Conservation (phyloP, 495 filamentous ascomycete species). For the Talaromyces wortmannii region DNA sequence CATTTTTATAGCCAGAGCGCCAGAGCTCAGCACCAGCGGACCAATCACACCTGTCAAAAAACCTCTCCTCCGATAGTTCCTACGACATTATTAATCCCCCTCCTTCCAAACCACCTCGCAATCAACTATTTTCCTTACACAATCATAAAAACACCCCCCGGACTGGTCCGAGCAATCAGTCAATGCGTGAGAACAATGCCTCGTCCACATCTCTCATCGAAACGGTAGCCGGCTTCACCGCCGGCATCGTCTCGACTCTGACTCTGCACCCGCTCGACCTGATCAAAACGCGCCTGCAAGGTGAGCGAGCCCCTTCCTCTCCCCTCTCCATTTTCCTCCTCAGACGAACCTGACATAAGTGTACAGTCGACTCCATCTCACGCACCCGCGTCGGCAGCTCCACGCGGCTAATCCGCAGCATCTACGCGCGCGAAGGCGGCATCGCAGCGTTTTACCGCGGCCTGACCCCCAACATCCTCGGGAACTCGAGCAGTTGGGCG, state of each 20-base stretch:
- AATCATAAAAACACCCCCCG: too few relatives aligned
- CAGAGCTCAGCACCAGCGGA: too few relatives aligned
- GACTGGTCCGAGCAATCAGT: too few relatives aligned
- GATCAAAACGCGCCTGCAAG: slow-evolving; percentile 91
- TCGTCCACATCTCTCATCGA: slow-evolving; percentile 78
- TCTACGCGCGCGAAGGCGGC: slow-evolving; percentile 50
- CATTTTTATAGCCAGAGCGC: too few relatives aligned
- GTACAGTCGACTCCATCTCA: slow-evolving; percentile 34
- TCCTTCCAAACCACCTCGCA: too few relatives aligned
- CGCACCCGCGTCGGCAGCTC: slow-evolving; percentile 45
- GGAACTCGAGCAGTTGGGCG: slow-evolving; percentile 86
- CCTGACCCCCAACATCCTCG: slow-evolving; percentile 80
- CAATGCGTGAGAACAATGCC: slow-evolving; percentile 42
- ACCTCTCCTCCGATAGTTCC: too few relatives aligned
- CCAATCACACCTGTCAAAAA: too few relatives aligned
- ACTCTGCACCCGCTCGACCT: slow-evolving; percentile 72
- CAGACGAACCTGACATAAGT: background rate
- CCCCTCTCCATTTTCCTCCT: background rate
- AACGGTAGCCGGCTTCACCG: slow-evolving; percentile 82
- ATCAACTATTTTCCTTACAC: too few relatives aligned
- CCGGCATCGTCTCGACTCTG: slow-evolving; percentile 78
- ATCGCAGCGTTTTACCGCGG: slow-evolving; percentile 77
- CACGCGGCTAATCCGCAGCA: slow-evolving; percentile 44
- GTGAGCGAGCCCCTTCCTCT: slow-evolving; percentile 29
- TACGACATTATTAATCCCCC: too few relatives aligned